phyloP scores from a whole-genome alignment of 192 early-diverging fungal genomes.

The Funneliformis geosporum region DNA sequence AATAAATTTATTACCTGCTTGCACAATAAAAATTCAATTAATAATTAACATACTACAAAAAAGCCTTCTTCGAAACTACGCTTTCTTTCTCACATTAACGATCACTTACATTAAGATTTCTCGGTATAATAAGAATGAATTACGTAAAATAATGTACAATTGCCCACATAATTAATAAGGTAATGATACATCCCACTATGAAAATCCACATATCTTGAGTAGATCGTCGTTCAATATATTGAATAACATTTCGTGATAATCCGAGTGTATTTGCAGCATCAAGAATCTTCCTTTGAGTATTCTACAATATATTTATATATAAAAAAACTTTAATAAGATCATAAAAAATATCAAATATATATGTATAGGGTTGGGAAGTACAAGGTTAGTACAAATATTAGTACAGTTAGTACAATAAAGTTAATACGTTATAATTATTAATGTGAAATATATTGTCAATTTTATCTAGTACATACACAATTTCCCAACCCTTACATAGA shows the following conservation, averaged over 20 bases:
- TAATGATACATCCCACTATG: conserved; percentile 51
- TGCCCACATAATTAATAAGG: conserved; percentile 54
- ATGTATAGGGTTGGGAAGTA: no score
- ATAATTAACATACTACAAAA: neutral
- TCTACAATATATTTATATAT: conserved; percentile 37
- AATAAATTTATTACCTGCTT: no score
- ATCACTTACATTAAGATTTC: no score
- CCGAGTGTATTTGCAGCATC: conserved; percentile 62
- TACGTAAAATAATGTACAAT: conserved; percentile 56
- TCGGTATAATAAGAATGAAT: conserved; percentile 3
- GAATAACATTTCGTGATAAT: conserved; percentile 59
- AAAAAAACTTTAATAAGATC: no score
- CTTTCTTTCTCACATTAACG: neutral
- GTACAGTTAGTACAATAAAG: no score
- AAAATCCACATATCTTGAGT: conserved; percentile 65
- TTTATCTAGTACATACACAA: no score
- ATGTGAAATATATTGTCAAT: neutral
- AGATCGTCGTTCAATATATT: conserved; percentile 58
- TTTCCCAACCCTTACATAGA: no score
- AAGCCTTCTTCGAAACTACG: neutral
- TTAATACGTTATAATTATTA: no score
- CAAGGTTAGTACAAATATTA: no score
- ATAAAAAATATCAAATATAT: no score
- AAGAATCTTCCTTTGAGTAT: conserved; percentile 55
- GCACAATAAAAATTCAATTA: neutral